Evolutionary conservation across 2,329 filamentous ascomycete genomes (phyloP).

Genomic region (Grosmannia serpens): DNA sequence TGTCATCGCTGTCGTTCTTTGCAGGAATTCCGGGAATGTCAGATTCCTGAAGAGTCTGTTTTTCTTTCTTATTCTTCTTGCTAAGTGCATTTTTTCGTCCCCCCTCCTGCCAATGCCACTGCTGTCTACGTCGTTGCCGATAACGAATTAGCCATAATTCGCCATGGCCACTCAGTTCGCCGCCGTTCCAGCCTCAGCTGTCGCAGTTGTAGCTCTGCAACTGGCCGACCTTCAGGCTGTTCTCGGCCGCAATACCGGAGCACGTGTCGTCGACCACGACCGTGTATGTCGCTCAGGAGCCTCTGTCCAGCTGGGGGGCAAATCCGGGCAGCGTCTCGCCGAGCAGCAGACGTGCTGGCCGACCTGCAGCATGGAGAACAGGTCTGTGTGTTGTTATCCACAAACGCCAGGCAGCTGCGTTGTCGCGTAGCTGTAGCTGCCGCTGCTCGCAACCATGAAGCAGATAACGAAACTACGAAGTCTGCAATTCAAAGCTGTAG

Average conservation of each 20-base stretch:
- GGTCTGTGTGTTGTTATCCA: too few relatives aligned
- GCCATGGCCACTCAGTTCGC: neutral
- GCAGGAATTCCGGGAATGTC: neutral
- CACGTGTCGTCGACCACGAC: slow-evolving; percentile 22
- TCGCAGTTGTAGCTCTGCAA: slow-evolving; percentile 20
- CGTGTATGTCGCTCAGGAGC: slow-evolving; percentile 21
- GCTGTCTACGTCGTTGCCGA: neutral
- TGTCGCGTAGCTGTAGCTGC: too few relatives aligned
- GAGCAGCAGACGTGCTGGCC: slow-evolving; percentile 25
- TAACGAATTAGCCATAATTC: neutral
- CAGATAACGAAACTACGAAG: too few relatives aligned
- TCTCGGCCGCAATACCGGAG: slow-evolving; percentile 16
- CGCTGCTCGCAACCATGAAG: too few relatives aligned
- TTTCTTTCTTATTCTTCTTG: too few relatives aligned
- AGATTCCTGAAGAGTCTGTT: neutral
- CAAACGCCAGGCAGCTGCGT: too few relatives aligned
- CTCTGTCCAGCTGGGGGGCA: slow-evolving; percentile 19
- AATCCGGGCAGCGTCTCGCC: slow-evolving; percentile 22
- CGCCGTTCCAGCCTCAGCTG: slow-evolving; percentile 19
- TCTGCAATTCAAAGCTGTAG: too few relatives aligned
- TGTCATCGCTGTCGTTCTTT: neutral
- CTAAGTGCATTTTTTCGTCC: neutral
- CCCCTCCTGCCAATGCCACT: neutral
- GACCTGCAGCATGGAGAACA: slow-evolving; percentile 17
- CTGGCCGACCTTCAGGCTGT: neutral